phyloP scores from a whole-genome alignment of 345 rosid species.

The Brassica carinata region DNA sequence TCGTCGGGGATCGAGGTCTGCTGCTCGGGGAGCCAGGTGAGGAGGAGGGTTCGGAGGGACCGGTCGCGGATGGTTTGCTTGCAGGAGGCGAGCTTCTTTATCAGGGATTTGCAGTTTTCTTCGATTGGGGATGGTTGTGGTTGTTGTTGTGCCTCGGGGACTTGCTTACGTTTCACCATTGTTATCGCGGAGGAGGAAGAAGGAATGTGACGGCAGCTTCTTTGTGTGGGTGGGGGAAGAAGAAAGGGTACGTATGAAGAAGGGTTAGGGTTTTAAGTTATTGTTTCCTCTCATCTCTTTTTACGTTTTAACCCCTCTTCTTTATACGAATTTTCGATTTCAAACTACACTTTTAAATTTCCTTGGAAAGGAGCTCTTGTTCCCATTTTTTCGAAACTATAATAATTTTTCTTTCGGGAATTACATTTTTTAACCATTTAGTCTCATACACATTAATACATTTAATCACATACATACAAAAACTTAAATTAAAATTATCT shows the following conservation, averaged over 20 bases:
- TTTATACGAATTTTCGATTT: not conserved
- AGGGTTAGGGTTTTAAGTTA: conserved; percentile 30
- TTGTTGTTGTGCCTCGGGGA: not conserved
- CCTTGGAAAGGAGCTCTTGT: conserved; percentile 13
- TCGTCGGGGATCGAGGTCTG: conserved; percentile 64
- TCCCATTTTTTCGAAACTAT: not conserved
- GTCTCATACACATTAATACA: not conserved
- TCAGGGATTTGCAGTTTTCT: conserved; percentile 53
- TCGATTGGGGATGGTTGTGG: conserved; percentile 18
- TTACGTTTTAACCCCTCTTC: conserved; percentile 27
- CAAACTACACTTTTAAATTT: not conserved
- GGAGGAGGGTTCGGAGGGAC: conserved; percentile 56
- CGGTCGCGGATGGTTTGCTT: conserved; percentile 63
- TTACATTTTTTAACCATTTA: not conserved
- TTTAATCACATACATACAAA: too few relatives aligned
- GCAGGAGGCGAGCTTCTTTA: conserved; percentile 76
- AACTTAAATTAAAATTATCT: not conserved
- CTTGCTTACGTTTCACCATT: conserved; percentile 37
- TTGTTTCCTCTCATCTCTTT: conserved; percentile 4
- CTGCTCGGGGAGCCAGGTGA: conserved; percentile 74
- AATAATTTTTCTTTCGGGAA: not conserved
- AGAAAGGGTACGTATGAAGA: not conserved
- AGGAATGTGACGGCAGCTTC: conserved; percentile 11
- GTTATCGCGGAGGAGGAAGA: conserved; percentile 2
- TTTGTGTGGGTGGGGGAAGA: not conserved